Evolutionary conservation across 805 yeast genomes (phyloP), one percentile per base, ranked within the genome.

Genomic region (Yarrowia deformans): DNA sequence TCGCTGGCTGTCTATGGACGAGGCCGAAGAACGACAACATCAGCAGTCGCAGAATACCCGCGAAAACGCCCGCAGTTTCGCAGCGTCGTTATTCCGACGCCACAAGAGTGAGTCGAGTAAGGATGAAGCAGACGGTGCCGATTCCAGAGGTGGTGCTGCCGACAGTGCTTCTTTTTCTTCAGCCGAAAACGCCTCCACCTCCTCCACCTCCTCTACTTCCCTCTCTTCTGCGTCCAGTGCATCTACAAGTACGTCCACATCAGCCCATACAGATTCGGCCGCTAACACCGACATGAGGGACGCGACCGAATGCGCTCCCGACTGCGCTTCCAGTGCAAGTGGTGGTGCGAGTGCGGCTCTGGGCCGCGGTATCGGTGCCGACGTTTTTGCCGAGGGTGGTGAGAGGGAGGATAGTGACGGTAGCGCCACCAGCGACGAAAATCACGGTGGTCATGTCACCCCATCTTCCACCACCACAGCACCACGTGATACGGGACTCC

Each of bases 231-330:
- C 40, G 13, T 39, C 39, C 46, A 18, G 35, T 3, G 9, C 18
- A 2, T 8, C 23, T n/a, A 9, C n/a, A n/a, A n/a, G n/a, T n/a
- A n/a, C 46, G 5, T 14, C 61, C 3, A 12, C 46, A 55, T 55
- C 46, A 52, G 58, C 2, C 58, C 58, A 52, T 19, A 14, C 42
- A 37, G 45, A 19, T 37, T 49, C 32, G 16, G 55, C 55, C 40
- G 55, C 60, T 54, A 37, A 16, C 45, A 12, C 45, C 61, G 63
- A 42, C 63, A 56, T 56, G 63, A 29, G 23, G 4, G 63, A 56
- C 23, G 63, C 49, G 63, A 40, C 23, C 9, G 8, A 7, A 39
- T 56, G 63, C 63, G 40, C 43, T 13, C 29, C 46, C 34, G n/a
- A 40, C 48, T 16, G 61, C 48, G 40, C n/a, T n/a, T n/a, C n/a